phyloP scores from a whole-genome alignment of 495 filamentous ascomycete genomes.

The Podospora pseudopauciseta region DNA sequence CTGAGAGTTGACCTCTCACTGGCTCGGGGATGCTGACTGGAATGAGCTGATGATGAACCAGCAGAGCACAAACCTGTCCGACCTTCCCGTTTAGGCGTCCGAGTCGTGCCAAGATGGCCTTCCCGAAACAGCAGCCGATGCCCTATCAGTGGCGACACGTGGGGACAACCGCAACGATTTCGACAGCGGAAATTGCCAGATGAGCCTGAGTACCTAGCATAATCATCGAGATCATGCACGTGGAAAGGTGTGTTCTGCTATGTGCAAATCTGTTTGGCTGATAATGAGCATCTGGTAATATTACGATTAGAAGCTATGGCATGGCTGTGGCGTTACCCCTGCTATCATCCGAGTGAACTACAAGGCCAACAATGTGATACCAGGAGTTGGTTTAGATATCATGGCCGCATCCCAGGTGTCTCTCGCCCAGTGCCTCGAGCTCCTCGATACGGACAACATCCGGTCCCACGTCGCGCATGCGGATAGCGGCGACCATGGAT shows the following conservation, averaged over 20 bases:
- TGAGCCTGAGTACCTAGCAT: background rate
- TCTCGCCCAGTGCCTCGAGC: slow-evolving; percentile 21
- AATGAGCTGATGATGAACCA: background rate
- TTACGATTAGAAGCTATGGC: background rate
- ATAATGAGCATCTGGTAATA: background rate
- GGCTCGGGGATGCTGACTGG: background rate
- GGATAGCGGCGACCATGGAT: slow-evolving; percentile 10
- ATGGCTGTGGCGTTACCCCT: background rate
- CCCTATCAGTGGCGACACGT: background rate
- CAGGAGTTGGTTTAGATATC: slow-evolving; percentile 10
- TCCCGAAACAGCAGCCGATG: slow-evolving; percentile 2
- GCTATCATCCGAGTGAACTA: background rate
- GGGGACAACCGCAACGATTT: background rate
- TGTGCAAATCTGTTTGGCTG: background rate
- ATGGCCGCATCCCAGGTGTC: slow-evolving; percentile 21
- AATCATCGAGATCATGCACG: background rate
- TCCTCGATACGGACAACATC: slow-evolving; percentile 16
- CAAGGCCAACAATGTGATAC: background rate
- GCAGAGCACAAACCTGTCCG: background rate
- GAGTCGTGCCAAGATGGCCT: background rate
- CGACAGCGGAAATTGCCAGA: background rate
- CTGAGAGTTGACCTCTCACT: background rate
- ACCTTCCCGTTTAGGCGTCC: background rate
- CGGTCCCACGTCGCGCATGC: slow-evolving; percentile 3
- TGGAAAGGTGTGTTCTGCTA: background rate